Percentiles rank a stretch among this genome's conserved stretches.
Evolutionary conservation across 106 monocot genomes (phyloP).

Genomic region (Ottelia alismoides): DNA sequence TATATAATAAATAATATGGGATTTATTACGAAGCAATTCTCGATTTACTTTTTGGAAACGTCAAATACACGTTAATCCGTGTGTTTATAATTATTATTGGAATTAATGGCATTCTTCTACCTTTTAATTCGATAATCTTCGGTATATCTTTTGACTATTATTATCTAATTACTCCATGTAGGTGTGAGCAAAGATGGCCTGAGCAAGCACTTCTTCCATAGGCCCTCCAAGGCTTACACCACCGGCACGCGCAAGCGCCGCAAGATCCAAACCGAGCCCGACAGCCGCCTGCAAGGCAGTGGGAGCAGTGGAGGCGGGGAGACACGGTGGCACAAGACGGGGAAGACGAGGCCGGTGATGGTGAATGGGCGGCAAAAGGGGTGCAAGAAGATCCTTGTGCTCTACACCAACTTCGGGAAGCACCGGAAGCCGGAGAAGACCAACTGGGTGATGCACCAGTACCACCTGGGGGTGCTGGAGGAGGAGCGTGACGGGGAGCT

Average conservation of each 20-base stretch:
- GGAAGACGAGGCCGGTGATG: slow-evolving; percentile 79
- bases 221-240: slow-evolving; percentile 51
- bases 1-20: too few species aligned
- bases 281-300: slow-evolving; percentile 41
- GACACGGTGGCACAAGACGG: slow-evolving; percentile 96
- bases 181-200: slow-evolving; percentile 46
- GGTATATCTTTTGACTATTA: too few species aligned
- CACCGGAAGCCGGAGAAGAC: slow-evolving; percentile 87
- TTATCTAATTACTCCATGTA: too few species aligned
- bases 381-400: slow-evolving; percentile 89
- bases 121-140: too few species aligned
- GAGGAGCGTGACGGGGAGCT: slow-evolving; percentile 95
- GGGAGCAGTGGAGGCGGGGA: too few species aligned
- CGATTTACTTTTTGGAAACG: too few species aligned
- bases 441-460: slow-evolving; percentile 99
- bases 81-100: too few species aligned
- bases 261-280: slow-evolving; percentile 43
- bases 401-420: slow-evolving; percentile 93
- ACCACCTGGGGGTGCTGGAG: slow-evolving; percentile 69
- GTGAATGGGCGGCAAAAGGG: slow-evolving; percentile 60
- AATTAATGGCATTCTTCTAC: too few species aligned
- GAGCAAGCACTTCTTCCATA: slow-evolving; percentile 55
- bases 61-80: too few species aligned
- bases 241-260: slow-evolving; percentile 42
- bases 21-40: too few species aligned